phyloP scores from a whole-genome alignment of 768 basidiomycete species.

The Leccinum barrowsii region DNA sequence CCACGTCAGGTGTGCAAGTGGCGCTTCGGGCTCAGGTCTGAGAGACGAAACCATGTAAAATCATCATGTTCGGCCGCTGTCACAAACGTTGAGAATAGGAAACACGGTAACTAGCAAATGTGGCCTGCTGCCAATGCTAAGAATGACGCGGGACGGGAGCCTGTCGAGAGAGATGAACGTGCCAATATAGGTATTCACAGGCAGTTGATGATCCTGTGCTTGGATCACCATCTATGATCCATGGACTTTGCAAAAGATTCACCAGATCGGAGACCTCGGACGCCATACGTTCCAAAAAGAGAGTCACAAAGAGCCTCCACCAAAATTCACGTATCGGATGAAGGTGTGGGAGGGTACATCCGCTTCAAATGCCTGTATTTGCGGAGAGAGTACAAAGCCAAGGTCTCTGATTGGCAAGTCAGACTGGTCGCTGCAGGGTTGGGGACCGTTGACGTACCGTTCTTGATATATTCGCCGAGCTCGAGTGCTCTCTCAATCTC shows the following conservation, averaged over 20 bases:
- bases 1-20: neutral
- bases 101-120: neutral
- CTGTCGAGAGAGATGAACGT: neutral
- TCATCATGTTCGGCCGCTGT: neutral
- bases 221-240: neutral
- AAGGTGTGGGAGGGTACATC: constrained; percentile 50
- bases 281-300: neutral
- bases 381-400: constrained; percentile 76
- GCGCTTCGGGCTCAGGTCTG: neutral
- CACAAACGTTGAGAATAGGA: neutral
- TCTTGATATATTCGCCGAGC: constrained; percentile 81
- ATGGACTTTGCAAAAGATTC: neutral
- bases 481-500: constrained; percentile 76
- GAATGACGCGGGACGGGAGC: neutral
- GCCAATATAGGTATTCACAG: neutral
- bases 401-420: constrained; percentile 53
- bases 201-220: neutral
- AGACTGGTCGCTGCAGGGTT: neutral
- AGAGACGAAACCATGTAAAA: neutral
- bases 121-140: neutral
- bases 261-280: neutral
- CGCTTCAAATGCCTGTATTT: constrained; percentile 81
- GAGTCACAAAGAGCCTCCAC: neutral
- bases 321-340: constrained; percentile 8
- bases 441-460: constrained; percentile 47